Percentiles rank a stretch among this genome's conserved stretches.
phyloP scores from a whole-genome alignment of 257 asterid species.

The Ligustrum vulgare region DNA sequence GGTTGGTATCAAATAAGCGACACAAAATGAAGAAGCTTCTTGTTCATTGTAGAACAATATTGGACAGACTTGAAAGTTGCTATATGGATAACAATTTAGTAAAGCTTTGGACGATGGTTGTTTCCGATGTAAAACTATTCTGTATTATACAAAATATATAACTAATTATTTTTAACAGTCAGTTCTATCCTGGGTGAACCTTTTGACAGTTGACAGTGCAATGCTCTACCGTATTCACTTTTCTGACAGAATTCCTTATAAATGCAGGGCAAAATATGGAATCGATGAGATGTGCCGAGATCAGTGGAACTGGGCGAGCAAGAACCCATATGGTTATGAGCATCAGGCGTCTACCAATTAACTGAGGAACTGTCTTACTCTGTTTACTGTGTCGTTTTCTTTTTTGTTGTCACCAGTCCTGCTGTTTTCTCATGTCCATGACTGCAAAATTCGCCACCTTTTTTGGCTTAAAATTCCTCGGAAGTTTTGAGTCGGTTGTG shows the following conservation, averaged over 20 bases:
- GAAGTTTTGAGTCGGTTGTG: background rate
- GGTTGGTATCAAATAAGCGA: background rate
- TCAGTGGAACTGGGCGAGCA: constrained; percentile 91
- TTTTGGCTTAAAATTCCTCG: background rate
- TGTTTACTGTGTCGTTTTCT: background rate
- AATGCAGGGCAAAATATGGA: constrained; percentile 68
- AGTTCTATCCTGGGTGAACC: background rate
- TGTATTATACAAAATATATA: no score
- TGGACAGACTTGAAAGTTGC: background rate
- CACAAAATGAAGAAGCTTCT: background rate
- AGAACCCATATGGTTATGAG: constrained; percentile 77
- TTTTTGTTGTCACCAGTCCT: background rate
- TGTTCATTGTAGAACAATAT: background rate
- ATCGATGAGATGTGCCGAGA: constrained; percentile 76
- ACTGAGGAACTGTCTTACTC: background rate
- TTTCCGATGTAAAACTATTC: background rate
- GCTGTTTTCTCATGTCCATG: background rate
- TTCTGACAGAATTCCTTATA: background rate
- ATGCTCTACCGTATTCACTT: background rate
- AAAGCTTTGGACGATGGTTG: background rate
- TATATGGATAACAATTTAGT: background rate
- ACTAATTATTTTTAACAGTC: no score
- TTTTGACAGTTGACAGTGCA: background rate
- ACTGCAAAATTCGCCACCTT: background rate
- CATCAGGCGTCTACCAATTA: background rate